A percentile compares a stretch with the other conserved stretches of the same genome.
phyloP scores from a whole-genome alignment of 2,329 filamentous ascomycete species.

The Ascocoryne sarcoides region DNA sequence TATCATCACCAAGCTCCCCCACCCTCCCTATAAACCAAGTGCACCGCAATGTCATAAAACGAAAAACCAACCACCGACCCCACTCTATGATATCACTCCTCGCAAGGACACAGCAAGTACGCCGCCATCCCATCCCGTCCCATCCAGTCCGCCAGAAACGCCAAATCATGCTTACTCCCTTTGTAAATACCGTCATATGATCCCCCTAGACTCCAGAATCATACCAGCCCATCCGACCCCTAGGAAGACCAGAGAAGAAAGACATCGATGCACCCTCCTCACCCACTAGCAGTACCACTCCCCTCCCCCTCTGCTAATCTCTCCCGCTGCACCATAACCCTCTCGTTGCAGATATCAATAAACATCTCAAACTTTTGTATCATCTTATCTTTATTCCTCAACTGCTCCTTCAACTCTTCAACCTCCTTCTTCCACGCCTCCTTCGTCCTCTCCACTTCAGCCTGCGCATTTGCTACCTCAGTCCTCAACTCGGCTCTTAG shows the following conservation, averaged over 20 bases:
- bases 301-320: slow-evolving; percentile 34
- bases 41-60: too few species aligned
- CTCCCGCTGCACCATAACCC: slow-evolving; percentile 55
- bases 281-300: slow-evolving; percentile 12
- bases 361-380: slow-evolving; percentile 61
- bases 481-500: slow-evolving; percentile 53
- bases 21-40: too few species aligned
- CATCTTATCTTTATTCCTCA: slow-evolving; percentile 54
- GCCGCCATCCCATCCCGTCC: too few species aligned
- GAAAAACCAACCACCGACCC: too few species aligned
- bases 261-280: background rate
- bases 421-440: slow-evolving; percentile 49
- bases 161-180: too few species aligned
- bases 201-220: too few species aligned
- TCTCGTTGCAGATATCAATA: slow-evolving; percentile 59
- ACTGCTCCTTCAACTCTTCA: slow-evolving; percentile 46
- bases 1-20: too few species aligned
- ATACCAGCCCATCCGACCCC: background rate
- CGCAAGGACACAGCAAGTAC: too few species aligned
- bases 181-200: too few species aligned
- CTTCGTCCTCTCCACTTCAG: slow-evolving; percentile 49
- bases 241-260: slow-evolving; percentile 3
- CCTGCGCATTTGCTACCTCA: slow-evolving; percentile 49
- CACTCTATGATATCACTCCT: too few species aligned
- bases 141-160: too few species aligned